Evolutionary conservation across 257 asterid species (phyloP).

Genomic region (Petrea volubilis): DNA sequence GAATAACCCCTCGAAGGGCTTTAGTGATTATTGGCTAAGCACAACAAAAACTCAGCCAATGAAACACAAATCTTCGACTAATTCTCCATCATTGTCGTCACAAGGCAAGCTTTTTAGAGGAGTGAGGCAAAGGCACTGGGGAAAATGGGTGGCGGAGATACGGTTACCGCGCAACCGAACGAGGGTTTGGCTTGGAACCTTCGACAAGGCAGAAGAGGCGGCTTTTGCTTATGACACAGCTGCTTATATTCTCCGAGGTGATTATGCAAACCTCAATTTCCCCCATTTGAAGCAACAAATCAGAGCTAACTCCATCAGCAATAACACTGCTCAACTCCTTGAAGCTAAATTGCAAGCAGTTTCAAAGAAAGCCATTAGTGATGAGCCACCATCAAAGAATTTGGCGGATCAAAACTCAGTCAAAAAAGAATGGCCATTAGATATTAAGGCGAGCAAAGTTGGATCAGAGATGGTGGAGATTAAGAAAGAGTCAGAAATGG

Average conservation of each 20-base stretch:
- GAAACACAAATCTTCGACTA: conserved; percentile 28
- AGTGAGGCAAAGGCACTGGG: conserved; percentile 68
- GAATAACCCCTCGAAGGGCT: conserved; percentile 42
- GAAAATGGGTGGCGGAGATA: conserved; percentile 71
- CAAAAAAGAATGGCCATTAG: conserved; percentile 14
- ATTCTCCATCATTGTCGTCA: too few species aligned
- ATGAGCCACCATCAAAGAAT: neutral
- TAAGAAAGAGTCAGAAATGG: conserved; percentile 30
- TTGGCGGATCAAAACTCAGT: neutral
- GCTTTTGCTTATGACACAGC: conserved; percentile 66
- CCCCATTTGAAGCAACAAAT: conserved; percentile 50
- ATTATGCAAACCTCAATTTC: conserved; percentile 55
- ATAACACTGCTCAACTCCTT: conserved; percentile 47
- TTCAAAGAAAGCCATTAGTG: conserved; percentile 23
- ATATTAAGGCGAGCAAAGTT: neutral
- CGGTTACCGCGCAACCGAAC: conserved; percentile 54
- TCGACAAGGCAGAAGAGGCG: conserved; percentile 63
- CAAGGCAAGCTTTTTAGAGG: conserved; percentile 49
- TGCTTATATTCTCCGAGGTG: conserved; percentile 58
- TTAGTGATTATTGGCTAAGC: conserved; percentile 51
- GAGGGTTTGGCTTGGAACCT: conserved; percentile 65
- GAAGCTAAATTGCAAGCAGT: conserved; percentile 51
- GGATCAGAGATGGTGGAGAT: conserved; percentile 24
- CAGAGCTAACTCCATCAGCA: conserved; percentile 35
- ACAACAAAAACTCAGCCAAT: conserved; percentile 52